These are phyloP conservation scores for Mycocentrospora acerina DNA, from an alignment of 2,329 filamentous ascomycete genomes.

Conservation along the genomic window DNA sequence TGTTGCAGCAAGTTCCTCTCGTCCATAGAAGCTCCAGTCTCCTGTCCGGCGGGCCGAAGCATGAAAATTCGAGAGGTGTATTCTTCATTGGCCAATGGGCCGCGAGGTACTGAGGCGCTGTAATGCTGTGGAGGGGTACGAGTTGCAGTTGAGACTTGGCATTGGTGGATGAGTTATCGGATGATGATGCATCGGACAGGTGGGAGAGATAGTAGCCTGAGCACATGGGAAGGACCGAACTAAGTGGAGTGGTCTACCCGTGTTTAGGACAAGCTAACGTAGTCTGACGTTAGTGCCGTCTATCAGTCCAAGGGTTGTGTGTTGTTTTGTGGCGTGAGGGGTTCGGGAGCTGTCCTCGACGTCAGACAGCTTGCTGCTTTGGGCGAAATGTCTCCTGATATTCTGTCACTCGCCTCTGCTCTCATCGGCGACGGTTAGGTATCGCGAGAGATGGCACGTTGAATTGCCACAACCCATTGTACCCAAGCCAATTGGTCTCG, in stretches of 20 bases:
- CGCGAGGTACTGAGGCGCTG: constrained; percentile 8
- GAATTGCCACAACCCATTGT: too few species aligned
- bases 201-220: constrained; percentile 24
- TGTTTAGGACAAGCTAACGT: constrained; percentile 10
- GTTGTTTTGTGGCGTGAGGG: constrained; percentile 27
- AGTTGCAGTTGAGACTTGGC: too few species aligned
- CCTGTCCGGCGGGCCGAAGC: constrained; percentile 29
- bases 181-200: constrained; percentile 36
- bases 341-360: too few species aligned
- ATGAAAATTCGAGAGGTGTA: neutral
- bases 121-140: constrained; percentile 27
- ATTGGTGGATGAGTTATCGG: constrained; percentile 23
- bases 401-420: constrained; percentile 2
- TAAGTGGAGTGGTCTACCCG: constrained; percentile 9
- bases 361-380: constrained; percentile 15
- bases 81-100: constrained; percentile 13
- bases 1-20: constrained; percentile 18
- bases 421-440: too few species aligned
- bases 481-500: too few species aligned
- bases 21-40: constrained; percentile 18
- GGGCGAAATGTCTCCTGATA: constrained; percentile 26
- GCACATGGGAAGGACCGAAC: constrained; percentile 6
- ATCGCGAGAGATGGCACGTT: too few species aligned
- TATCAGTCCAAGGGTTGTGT: constrained; percentile 14
- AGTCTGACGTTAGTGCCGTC: constrained; percentile 18